Base-by-base conservation (phyloP, 106 monocot genomes). In the Phalaenopsis equestris region DNA sequence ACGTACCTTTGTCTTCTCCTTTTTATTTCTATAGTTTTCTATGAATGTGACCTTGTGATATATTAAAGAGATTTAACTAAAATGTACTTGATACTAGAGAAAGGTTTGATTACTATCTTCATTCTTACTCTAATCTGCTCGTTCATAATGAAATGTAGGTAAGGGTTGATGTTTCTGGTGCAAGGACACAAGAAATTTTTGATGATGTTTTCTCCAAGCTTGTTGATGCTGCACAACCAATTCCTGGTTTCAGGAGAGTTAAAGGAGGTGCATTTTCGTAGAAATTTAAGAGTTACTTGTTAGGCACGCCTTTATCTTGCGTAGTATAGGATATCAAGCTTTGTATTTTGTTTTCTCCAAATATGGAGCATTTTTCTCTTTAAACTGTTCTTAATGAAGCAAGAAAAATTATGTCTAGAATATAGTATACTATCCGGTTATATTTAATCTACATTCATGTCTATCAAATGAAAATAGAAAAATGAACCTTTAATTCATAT, bases 201-300 rank as follows among this genome's bases (percentile, higher is more conserved):
- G 90, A 93, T 24, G 80, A 84, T 84, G 89, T 89, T 81, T 93
- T 93, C 80, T 79, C 89, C 19, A 91, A 86, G 67, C 76, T 89
- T 70, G 86, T 91, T 65, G 87, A 84, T 55, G 93, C 89, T 75
- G 93, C 93, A 74, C 93, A 93, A 55, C 93, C 93, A 75, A 89
- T 91, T 84, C 93, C 93, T 80, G 93, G 90, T 17, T 93, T 93
- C 61, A 75, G 87, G 84, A 87, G 93, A 86, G 72, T 85, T 79
- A 94, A 94, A 87, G 93, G 91, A 94, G 93, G 93, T 94, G 10
- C 15, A 15, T 67, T 73, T 61, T 15, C 78, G 6, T 64, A 7
- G 64, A 64, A 64, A 64, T 8, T 64, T 64, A 23, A 6, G 15
- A 72, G 4, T 72, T 72, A 14, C 41, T 72, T 41, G 41, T 72